Conservation (phyloP, 257 asterid species). For the Solanum clarkiae region DNA sequence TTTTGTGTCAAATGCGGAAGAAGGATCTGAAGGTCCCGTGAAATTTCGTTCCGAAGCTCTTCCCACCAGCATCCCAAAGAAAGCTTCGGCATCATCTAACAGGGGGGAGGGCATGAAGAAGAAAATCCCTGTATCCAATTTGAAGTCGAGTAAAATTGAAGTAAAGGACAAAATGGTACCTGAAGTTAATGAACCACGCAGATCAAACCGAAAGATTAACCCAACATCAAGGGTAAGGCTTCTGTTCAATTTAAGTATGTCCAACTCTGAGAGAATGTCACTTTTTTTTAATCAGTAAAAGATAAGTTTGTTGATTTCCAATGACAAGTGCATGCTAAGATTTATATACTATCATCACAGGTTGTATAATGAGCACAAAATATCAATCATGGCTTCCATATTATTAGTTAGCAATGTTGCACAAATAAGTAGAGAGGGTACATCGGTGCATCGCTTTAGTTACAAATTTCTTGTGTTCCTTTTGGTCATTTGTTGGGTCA, state of each 20-base stretch:
- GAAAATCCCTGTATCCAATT: slow-evolving; percentile 34
- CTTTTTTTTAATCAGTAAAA: background rate
- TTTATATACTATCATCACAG: background rate
- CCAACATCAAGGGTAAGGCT: slow-evolving; percentile 89
- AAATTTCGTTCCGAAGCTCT: slow-evolving; percentile 39
- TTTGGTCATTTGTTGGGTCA: background rate
- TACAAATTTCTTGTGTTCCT: background rate
- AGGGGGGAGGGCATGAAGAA: slow-evolving; percentile 44
- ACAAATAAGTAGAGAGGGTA: background rate
- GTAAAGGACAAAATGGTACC: slow-evolving; percentile 27
- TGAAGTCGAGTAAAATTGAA: slow-evolving; percentile 31
- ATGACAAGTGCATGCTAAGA: background rate
- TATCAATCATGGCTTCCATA: background rate
- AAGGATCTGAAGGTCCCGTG: slow-evolving; percentile 27
- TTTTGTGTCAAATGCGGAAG: slow-evolving; percentile 31
- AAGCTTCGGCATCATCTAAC: slow-evolving; percentile 22
- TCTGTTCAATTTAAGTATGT: background rate
- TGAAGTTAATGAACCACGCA: slow-evolving; percentile 66
- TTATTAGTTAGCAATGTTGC: background rate
- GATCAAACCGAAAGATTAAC: slow-evolving; percentile 91
- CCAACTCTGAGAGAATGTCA: background rate
- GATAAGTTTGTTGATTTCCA: background rate
- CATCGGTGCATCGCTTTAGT: background rate
- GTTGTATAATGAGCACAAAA: background rate
- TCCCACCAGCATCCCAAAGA: slow-evolving; percentile 30